These are phyloP conservation scores for Huntiella savannae DNA, from an alignment of 2,329 filamentous ascomycete species.

Conservation along the genomic window DNA sequence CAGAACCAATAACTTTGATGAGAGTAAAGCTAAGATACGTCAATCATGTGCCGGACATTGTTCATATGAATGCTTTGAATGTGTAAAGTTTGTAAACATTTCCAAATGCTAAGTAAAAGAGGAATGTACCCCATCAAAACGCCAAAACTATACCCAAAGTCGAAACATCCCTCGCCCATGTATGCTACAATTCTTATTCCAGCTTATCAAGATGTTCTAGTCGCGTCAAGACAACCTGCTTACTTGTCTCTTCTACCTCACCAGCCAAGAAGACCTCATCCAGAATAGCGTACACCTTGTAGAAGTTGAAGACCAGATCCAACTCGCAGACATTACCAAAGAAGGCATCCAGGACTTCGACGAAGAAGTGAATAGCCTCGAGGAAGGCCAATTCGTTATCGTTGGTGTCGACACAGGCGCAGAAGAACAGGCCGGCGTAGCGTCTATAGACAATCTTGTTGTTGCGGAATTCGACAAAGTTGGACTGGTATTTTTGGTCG, in stretches of 20 bases:
- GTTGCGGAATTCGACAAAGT: conserved; percentile 92
- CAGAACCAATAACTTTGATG: no score
- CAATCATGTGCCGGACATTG: neutral
- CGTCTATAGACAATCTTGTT: conserved; percentile 95
- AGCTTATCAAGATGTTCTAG: conserved; percentile 92
- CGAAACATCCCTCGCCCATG: neutral
- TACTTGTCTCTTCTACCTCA: conserved; percentile 97
- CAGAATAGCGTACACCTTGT: conserved; percentile 89
- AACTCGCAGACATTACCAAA: conserved; percentile 98
- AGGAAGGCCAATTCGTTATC: conserved; percentile 95
- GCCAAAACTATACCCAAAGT: conserved; percentile 4
- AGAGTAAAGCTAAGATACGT: no score
- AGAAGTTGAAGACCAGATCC: conserved; percentile 70
- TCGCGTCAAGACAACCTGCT: conserved; percentile 87
- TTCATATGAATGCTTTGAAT: neutral
- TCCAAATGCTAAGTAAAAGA: neutral
- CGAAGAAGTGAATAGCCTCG: conserved; percentile 98
- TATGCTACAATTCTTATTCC: conserved; percentile 35
- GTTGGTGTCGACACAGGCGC: conserved; percentile 95
- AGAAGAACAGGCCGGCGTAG: conserved; percentile 97
- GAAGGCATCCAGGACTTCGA: conserved; percentile 94
- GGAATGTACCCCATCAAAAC: neutral
- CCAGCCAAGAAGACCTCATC: conserved; percentile 96
- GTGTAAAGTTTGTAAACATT: neutral
- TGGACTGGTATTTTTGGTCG: conserved; percentile 98